Conservation (phyloP, 257 asterid genomes). For the Salvia miltiorrhiza region DNA sequence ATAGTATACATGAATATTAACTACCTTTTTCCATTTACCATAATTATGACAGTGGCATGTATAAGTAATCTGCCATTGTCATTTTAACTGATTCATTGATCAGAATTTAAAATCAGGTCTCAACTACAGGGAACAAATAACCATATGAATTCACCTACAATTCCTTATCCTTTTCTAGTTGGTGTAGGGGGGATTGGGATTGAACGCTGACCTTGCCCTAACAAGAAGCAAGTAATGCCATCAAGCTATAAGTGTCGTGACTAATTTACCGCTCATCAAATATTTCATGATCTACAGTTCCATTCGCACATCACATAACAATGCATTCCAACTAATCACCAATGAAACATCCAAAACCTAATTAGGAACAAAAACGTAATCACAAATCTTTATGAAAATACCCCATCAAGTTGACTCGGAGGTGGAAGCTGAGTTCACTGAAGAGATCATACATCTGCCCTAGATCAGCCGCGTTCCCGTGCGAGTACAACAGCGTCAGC, state of each 20-base stretch:
- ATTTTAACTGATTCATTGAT: not conserved
- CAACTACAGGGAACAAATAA: constrained; percentile 9
- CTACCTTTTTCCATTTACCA: not conserved
- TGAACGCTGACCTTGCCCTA: not conserved
- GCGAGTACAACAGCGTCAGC: constrained; percentile 81
- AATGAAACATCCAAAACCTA: not conserved
- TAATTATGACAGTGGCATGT: not conserved
- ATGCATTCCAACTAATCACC: not conserved
- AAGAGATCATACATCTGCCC: constrained; percentile 96
- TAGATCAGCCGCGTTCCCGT: constrained; percentile 98
- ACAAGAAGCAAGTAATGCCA: not conserved
- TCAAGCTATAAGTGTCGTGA: not conserved
- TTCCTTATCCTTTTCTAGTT: not conserved
- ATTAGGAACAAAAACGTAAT: not conserved
- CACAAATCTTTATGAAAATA: constrained; percentile 21
- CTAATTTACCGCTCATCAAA: not conserved
- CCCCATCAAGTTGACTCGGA: constrained; percentile 93
- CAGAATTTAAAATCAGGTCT: constrained; percentile 8
- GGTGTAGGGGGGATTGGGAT: not conserved
- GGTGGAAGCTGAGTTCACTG: constrained; percentile 81
- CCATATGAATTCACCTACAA: not conserved
- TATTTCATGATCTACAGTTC: constrained; percentile 16
- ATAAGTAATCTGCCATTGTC: constrained; percentile 7
- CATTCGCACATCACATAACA: not conserved
- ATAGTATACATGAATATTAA: not conserved